Conservation (phyloP, 495 filamentous ascomycete genomes). For the Aspergillus hancockii region DNA sequence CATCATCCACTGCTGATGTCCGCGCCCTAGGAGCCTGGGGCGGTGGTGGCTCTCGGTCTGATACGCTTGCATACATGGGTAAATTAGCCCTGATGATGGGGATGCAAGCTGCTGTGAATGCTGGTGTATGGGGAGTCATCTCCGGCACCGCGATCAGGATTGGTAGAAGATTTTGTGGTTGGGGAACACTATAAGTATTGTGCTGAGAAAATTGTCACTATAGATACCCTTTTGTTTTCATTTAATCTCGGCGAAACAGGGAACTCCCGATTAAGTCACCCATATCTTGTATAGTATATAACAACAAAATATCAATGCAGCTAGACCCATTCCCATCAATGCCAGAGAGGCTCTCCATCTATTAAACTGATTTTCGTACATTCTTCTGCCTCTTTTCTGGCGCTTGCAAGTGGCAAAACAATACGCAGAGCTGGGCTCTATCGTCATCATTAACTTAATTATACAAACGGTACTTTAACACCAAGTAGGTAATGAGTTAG, state of each 20-base stretch:
- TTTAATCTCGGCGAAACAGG: not conserved
- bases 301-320: not conserved
- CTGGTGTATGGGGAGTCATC: constrained; percentile 45
- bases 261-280: not conserved
- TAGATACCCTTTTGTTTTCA: not conserved
- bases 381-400: not conserved
- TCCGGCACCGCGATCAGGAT: constrained; percentile 45
- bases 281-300: constrained; percentile 1
- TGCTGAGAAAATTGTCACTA: not conserved
- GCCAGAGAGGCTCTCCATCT: not conserved
- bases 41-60: constrained; percentile 40
- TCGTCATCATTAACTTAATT: constrained; percentile 18
- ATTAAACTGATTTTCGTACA: not conserved
- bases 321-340: not conserved
- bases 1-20: constrained; percentile 31
- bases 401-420: not conserved
- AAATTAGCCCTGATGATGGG: constrained; percentile 48
- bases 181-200: constrained; percentile 41
- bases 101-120: constrained; percentile 46
- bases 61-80: constrained; percentile 41
- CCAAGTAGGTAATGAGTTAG: not conserved
- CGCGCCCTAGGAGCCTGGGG: constrained; percentile 40
- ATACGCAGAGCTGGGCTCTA: not conserved
- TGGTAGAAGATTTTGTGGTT: constrained; percentile 47
- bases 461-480: constrained; percentile 14